Conservation (phyloP, 345 rosid species). For the Jatropha curcas region DNA sequence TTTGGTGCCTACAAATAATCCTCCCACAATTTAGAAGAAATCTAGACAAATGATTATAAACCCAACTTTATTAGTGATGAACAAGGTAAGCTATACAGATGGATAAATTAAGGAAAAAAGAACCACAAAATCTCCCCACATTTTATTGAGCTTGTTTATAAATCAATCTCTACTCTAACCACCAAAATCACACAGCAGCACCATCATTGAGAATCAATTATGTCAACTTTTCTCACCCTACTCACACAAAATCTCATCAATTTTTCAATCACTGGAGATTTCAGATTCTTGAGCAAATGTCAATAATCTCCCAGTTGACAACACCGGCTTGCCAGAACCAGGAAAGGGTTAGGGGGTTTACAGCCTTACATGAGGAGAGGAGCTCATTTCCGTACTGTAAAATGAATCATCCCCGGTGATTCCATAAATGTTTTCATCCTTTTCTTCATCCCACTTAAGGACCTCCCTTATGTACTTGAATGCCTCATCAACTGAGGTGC, state of each 20-base stretch:
- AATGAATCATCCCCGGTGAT: slow-evolving; percentile 45
- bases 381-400: slow-evolving; percentile 50
- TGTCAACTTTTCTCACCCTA: background rate
- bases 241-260: background rate
- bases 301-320: slow-evolving; percentile 2
- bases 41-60: background rate
- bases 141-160: background rate
- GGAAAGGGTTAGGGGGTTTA: slow-evolving; percentile 11
- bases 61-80: background rate
- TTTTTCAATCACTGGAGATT: background rate
- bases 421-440: slow-evolving; percentile 38
- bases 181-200: background rate
- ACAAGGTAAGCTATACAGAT: background rate
- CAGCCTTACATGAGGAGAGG: slow-evolving; percentile 40
- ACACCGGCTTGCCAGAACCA: background rate
- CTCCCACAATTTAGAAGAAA: background rate
- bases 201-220: too few species aligned
- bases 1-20: background rate
- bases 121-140: background rate
- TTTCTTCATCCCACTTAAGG: slow-evolving; percentile 65
- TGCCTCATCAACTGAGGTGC: slow-evolving; percentile 44
- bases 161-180: slow-evolving; percentile 2
- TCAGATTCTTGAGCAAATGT: too few species aligned
- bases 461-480: slow-evolving; percentile 58
- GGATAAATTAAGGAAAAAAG: background rate